Percentiles rank a stretch among this genome's conserved stretches.
These are phyloP conservation scores for Aphanomyces astaci DNA, from an alignment of 352 stramenopile species.

Conservation along the genomic window DNA sequence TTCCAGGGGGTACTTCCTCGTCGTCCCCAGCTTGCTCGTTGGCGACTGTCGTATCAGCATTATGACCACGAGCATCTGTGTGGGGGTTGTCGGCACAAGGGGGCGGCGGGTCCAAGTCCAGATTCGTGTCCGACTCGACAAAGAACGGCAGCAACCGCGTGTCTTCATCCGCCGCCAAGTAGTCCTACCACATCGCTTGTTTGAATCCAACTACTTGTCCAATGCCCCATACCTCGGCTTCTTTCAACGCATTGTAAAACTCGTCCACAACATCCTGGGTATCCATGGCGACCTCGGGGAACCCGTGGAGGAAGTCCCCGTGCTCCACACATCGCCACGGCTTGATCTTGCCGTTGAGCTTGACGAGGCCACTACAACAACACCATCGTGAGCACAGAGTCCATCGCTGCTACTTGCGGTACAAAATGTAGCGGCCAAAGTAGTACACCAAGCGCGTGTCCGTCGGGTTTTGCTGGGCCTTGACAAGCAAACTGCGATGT, in stretches of 20 bases:
- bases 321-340: not conserved
- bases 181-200: not conserved
- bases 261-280: not conserved
- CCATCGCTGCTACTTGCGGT: no score
- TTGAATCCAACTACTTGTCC: no score
- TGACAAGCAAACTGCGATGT: not conserved
- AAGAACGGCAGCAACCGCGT: not conserved
- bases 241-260: slow-evolving; percentile 4
- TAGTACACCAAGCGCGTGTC: not conserved
- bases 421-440: not conserved
- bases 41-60: not conserved
- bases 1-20: no score
- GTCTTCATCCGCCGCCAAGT: not conserved
- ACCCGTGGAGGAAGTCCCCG: not conserved
- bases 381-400: not conserved
- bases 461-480: not conserved
- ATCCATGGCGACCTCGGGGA: not conserved
- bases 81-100: not conserved
- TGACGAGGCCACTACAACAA: not conserved
- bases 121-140: not conserved
- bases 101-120: not conserved
- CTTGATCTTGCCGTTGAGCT: slow-evolving; percentile 3
- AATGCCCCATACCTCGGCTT: not conserved
- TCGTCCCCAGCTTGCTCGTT: not conserved
- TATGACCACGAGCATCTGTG: not conserved